A percentile compares a stretch with the other conserved stretches of the same genome.
phyloP scores from a whole-genome alignment of 345 rosid species.

The Eucalyptus camaldulensis region DNA sequence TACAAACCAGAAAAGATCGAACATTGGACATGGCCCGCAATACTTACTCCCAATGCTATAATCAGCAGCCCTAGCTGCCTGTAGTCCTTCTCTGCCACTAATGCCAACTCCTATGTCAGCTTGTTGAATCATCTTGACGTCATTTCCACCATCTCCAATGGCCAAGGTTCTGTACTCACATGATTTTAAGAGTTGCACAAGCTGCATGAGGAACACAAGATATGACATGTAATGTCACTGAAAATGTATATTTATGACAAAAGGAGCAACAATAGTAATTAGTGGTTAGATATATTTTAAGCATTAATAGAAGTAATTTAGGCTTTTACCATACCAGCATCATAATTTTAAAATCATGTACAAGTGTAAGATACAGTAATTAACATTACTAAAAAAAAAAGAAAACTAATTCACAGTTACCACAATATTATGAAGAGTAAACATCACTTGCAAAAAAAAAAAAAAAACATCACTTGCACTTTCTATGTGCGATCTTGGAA shows the following conservation, averaged over 20 bases:
- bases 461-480: background rate
- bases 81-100: conserved; percentile 98
- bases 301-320: background rate
- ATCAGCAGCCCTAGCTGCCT: conserved; percentile 99
- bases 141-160: conserved; percentile 99
- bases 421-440: background rate
- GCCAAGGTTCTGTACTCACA: conserved; percentile 96
- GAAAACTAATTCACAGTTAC: background rate
- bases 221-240: background rate
- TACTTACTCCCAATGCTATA: conserved; percentile 93
- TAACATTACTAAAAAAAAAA: background rate
- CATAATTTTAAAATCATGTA: background rate
- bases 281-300: background rate
- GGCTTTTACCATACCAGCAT: background rate
- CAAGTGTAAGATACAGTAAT: background rate
- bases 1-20: background rate
- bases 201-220: conserved; percentile 30
- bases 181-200: conserved; percentile 81
- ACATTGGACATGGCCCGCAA: background rate
- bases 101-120: conserved; percentile 98
- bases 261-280: background rate
- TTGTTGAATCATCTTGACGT: conserved; percentile 98
- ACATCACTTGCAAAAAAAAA: background rate
- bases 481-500: background rate
- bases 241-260: background rate